Evolutionary conservation across 768 basidiomycete species (phyloP), one percentile per base, ranked within the genome.

Genomic region (Hygrocybe punicea): DNA sequence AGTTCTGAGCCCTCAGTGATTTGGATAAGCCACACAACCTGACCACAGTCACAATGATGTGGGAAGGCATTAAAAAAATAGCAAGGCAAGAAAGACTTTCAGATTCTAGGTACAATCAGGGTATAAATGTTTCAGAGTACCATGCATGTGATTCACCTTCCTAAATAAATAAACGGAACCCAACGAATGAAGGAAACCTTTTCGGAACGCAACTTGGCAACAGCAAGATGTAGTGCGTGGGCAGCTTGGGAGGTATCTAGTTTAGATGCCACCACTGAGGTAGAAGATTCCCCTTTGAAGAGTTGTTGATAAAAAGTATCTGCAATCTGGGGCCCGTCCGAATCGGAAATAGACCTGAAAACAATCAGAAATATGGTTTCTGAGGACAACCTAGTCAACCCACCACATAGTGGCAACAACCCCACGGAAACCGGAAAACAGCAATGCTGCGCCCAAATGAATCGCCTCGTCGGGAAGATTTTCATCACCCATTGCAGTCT

Each of bases 391-490:
- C 16, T 25, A 16, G 47, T 8, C 14, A 13, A 51, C 29, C 3
- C n/a, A 69, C 78, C 78, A 78, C 74, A 79, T 69, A 17, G 78
- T 79, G 6, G 65, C 77, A 21, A 79, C 63, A 2, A 73, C 75
- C 6, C 63, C 59, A 6, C 59, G 58, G 53, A 66, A 73, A 2
- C 71, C 71, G 44, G 69, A 64, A 34, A 63, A 69, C 49, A 75
- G 59, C 72, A 79, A 73, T 2, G 73, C 75, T 1, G 73, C 75
- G 0, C 78, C 73, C 2, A 80, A 58, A 65, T 79, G 77, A 9
- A 80, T 60, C 0, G 68, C 50, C 58, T 69, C 63, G 17, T 71
- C 64, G 11, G 67, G 42, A 33, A 67, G 59, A 1, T 60, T 55
- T 1, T 62, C 47, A 25, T 69, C 66, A 1, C 77, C 74, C 37